A percentile compares a stretch with the other conserved stretches of the same genome.
Evolutionary conservation across 805 yeast species (phyloP).

Genomic region (Ogataea sp.): DNA sequence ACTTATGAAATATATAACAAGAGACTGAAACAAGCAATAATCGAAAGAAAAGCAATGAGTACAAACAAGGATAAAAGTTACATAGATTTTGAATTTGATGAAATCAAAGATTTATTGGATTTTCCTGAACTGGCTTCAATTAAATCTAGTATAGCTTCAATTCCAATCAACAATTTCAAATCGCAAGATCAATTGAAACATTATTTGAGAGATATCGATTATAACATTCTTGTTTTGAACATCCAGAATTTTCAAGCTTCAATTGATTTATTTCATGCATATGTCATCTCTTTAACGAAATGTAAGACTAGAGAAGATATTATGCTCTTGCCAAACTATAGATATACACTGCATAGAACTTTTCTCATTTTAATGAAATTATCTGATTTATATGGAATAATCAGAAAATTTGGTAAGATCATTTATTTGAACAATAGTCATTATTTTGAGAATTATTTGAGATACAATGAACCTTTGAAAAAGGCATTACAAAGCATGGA

Average conservation of each 20-base stretch:
- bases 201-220: slow-evolving; percentile 14
- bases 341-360: slow-evolving; percentile 31
- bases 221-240: slow-evolving; percentile 15
- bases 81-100: slow-evolving; percentile 8
- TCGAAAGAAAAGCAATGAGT: slow-evolving; percentile 15
- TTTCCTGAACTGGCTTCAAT: slow-evolving; percentile 12
- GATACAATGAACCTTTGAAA: slow-evolving; percentile 17
- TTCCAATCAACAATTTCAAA: not conserved
- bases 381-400: slow-evolving; percentile 41
- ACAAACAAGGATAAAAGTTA: no score
- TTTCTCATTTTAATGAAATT: slow-evolving; percentile 33
- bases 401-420: slow-evolving; percentile 40
- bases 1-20: slow-evolving; percentile 19
- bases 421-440: slow-evolving; percentile 35
- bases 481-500: slow-evolving; percentile 15
- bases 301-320: slow-evolving; percentile 15
- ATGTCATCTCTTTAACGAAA: slow-evolving; percentile 14
- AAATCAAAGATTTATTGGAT: slow-evolving; percentile 11
- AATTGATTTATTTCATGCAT: slow-evolving; percentile 19
- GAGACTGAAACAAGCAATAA: slow-evolving; percentile 17
- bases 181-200: slow-evolving; percentile 15
- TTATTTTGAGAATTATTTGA: slow-evolving; percentile 32
- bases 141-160: not conserved
- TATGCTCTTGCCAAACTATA: slow-evolving; percentile 14
- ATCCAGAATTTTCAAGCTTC: slow-evolving; percentile 20